Conservation (phyloP, 169 alveolate genomes). For the Cytauxzoon felis region DNA sequence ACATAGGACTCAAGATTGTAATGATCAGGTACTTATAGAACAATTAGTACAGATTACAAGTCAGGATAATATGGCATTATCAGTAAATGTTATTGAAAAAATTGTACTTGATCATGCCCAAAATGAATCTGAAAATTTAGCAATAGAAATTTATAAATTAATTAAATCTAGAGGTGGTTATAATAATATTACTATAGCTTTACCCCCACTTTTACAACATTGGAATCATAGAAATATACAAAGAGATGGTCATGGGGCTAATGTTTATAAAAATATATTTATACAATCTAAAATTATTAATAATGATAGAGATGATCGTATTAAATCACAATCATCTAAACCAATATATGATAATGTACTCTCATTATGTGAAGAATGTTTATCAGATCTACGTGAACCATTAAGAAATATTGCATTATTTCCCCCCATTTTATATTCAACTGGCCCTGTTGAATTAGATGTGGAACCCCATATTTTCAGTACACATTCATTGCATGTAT, state of each 20-base stretch:
- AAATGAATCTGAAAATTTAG: slow-evolving; percentile 71
- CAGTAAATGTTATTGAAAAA: slow-evolving; percentile 89
- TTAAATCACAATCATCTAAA: slow-evolving; percentile 4
- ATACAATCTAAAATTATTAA: no score
- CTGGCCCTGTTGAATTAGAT: slow-evolving; percentile 40
- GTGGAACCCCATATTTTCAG: slow-evolving; percentile 43
- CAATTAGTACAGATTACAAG: slow-evolving; percentile 84
- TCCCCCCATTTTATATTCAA: slow-evolving; percentile 64
- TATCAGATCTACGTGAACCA: slow-evolving; percentile 71
- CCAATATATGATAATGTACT: slow-evolving; percentile 22
- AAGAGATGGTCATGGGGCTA: slow-evolving; percentile 22
- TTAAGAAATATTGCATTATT: slow-evolving; percentile 67
- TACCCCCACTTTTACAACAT: slow-evolving; percentile 50
- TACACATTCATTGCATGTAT: slow-evolving; percentile 53
- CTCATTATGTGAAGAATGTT: slow-evolving; percentile 64
- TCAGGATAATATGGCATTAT: slow-evolving; percentile 91
- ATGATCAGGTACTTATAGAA: slow-evolving; percentile 81
- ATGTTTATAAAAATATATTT: slow-evolving; percentile 20
- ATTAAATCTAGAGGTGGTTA: background rate
- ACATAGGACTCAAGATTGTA: slow-evolving; percentile 77
- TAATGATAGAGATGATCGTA: no score
- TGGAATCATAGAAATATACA: slow-evolving; percentile 37
- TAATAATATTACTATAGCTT: background rate
- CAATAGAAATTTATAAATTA: slow-evolving; percentile 23
- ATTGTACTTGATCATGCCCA: slow-evolving; percentile 91